Evolutionary conservation across 2,329 filamentous ascomycete genomes (phyloP), one percentile per base, ranked within the genome.

Genomic region (Microcyclosporella mali): DNA sequence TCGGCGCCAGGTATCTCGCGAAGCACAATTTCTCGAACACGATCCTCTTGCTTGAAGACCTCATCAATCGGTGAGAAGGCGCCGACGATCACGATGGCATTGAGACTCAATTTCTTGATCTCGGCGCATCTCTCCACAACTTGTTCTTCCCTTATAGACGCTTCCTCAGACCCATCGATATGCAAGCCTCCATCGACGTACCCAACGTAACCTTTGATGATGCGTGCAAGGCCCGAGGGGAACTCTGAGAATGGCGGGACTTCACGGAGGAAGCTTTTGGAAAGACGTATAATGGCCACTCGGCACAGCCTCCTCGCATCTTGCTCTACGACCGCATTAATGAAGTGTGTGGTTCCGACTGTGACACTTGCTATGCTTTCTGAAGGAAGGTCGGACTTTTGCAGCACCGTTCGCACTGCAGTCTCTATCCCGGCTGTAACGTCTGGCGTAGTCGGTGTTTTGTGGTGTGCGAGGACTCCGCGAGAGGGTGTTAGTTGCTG

Each of bases 31-130:
- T 65, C 61, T 2, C 67, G 65, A 3, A 73, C 74, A 3, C 65
- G 59, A 30, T 72, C 64, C 58, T 79, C 77, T 55, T 80, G 77
- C 32, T 59, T 60, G 51, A 71, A 70, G 3, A 67, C 50, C 8
- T 72, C 69, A 53, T 82, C 77, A 17, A 79, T 74, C 0, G 77
- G 76, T 7, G 73, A 75, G 59, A 77, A 80, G 7, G 79, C 70
- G 2, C 77, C 77, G 3, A 73, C 70, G 3, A 82, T 63, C 0
- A 78, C 77, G 2, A 82, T 64, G 30, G 67, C 68, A 15, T 59
- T 64, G 39, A 73, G 60, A 1, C 66, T 65, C 16, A 66, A 66
- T 29, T 66, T 63, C 52, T 66, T 68, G 50, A 73, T 71, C 15
- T 64, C 61, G 4, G 54, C 63, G 43, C 69, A 71, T 50, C 70